Evolutionary conservation across 345 rosid species (phyloP).

Genomic region (Ailanthus altissimus): DNA sequence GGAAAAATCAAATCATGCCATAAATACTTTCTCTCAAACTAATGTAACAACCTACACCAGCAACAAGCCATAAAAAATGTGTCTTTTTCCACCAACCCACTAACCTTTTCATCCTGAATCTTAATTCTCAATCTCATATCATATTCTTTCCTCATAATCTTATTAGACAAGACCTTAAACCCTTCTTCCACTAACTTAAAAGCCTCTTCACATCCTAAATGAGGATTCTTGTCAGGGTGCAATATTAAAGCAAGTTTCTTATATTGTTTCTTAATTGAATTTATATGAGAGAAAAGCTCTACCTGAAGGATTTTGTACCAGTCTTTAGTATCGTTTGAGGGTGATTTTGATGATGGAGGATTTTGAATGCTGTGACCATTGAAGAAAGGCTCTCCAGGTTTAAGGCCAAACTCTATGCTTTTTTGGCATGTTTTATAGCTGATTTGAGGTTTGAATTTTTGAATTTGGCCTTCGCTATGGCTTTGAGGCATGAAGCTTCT

Average conservation of each 20-base stretch:
- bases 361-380: constrained; percentile 66
- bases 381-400: constrained; percentile 56
- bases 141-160: constrained; percentile 65
- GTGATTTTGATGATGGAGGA: constrained; percentile 47
- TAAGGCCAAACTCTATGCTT: constrained; percentile 62
- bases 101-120: constrained; percentile 63
- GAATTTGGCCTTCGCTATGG: constrained; percentile 58
- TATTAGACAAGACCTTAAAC: constrained; percentile 69
- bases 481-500: constrained; percentile 59
- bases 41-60: constrained; percentile 63
- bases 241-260: constrained; percentile 66
- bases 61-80: constrained; percentile 72
- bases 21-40: constrained; percentile 75
- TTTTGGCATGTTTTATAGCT: constrained; percentile 61
- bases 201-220: constrained; percentile 75
- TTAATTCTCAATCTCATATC: constrained; percentile 69
- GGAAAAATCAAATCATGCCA: constrained; percentile 76
- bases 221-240: constrained; percentile 81
- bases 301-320: constrained; percentile 84
- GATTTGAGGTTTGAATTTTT: constrained; percentile 48
- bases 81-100: constrained; percentile 36
- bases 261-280: constrained; percentile 65
- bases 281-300: constrained; percentile 77
- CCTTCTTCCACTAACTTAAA: constrained; percentile 82
- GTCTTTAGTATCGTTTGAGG: constrained; percentile 41